phyloP scores from a whole-genome alignment of 768 basidiomycete genomes.

The Tylopilus balloui region DNA sequence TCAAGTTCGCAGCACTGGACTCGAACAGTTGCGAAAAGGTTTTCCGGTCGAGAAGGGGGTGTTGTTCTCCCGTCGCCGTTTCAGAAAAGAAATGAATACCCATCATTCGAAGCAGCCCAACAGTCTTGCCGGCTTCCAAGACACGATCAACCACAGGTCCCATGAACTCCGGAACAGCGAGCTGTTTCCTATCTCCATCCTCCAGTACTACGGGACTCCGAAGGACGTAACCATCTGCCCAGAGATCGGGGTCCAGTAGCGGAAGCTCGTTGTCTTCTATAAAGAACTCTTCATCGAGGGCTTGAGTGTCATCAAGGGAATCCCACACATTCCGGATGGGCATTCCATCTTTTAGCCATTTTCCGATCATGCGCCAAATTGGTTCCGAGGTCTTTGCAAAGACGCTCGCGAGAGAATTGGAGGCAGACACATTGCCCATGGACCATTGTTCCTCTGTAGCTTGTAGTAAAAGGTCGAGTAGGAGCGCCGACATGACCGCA shows the following conservation, averaged over 20 bases:
- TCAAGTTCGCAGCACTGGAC: constrained; percentile 29
- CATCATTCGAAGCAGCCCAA: constrained; percentile 67
- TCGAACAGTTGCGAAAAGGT: constrained; percentile 41
- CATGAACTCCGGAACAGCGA: constrained; percentile 55
- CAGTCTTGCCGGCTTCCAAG: constrained; percentile 68
- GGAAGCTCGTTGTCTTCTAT: constrained; percentile 67
- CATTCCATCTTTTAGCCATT: constrained; percentile 75
- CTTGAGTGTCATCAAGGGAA: constrained; percentile 13
- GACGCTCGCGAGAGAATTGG: constrained; percentile 54
- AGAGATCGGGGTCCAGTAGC: constrained; percentile 69
- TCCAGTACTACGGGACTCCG: constrained; percentile 36
- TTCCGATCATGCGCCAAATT: constrained; percentile 65
- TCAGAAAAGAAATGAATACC: constrained; percentile 21
- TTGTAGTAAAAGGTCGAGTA: constrained; percentile 62
- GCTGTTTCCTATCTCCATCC: constrained; percentile 24
- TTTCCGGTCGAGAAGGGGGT: constrained; percentile 35
- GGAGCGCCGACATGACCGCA: constrained; percentile 48
- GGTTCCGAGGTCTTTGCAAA: constrained; percentile 65
- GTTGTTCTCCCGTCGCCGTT: constrained; percentile 18
- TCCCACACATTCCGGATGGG: constrained; percentile 39
- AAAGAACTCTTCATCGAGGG: constrained; percentile 74
- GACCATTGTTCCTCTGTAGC: constrained; percentile 55
- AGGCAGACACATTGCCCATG: constrained; percentile 51
- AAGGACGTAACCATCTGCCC: constrained; percentile 67
- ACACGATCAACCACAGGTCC: constrained; percentile 53